Evolutionary conservation across 768 basidiomycete genomes (phyloP).

Genomic region (Naganishia antarctica): DNA sequence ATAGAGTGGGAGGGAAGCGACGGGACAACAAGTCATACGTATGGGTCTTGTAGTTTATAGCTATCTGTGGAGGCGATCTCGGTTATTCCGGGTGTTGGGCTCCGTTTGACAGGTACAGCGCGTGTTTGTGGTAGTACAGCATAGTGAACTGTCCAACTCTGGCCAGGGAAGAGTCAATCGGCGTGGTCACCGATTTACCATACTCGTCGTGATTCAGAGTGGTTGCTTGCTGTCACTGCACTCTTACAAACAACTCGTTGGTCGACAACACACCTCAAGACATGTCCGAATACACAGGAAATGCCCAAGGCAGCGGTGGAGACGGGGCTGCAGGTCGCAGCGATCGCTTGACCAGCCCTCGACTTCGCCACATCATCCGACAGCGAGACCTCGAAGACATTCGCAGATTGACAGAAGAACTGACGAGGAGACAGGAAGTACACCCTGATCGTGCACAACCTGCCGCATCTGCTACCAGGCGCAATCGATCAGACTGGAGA

Average conservation of each 20-base stretch:
- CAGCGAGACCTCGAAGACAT: background rate
- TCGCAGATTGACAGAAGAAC: background rate
- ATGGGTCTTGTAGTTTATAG: too few species aligned
- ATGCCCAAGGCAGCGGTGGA: background rate
- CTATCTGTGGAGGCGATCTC: too few species aligned
- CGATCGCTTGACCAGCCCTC: background rate
- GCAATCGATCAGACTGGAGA: background rate
- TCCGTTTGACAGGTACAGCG: too few species aligned
- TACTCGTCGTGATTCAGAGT: too few species aligned
- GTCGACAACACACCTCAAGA: background rate
- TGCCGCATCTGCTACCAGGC: background rate
- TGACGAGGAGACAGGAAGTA: background rate
- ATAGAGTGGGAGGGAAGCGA: too few species aligned
- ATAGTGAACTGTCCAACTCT: constrained; percentile 1
- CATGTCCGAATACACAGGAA: constrained; percentile 1
- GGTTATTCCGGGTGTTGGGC: too few species aligned
- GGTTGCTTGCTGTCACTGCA: too few species aligned
- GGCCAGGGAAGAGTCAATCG: background rate
- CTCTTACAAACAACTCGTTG: too few species aligned
- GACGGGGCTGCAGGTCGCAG: background rate
- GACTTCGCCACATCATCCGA: background rate
- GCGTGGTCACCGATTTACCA: background rate
- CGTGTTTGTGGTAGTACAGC: background rate
- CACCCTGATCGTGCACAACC: background rate
- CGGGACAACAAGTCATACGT: too few species aligned